Conservation (phyloP, 371 early-diverging fungal genomes). For the Zopfochytrium polystomum region DNA sequence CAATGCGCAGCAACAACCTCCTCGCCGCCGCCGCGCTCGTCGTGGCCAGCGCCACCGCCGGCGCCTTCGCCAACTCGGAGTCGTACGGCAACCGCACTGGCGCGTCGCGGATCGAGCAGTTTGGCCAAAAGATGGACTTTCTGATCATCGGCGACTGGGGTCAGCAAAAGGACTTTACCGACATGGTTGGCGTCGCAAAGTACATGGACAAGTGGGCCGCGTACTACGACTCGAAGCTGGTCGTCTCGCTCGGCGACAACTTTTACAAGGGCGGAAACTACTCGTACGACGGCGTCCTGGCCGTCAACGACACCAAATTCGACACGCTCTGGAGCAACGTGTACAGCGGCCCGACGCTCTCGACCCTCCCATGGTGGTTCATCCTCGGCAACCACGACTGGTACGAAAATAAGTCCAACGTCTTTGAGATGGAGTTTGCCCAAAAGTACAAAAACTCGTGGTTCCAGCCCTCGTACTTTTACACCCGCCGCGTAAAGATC, state of each 20-base stretch:
- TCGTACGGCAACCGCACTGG: too few species aligned
- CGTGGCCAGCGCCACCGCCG: too few species aligned
- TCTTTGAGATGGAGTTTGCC: slow-evolving; percentile 14
- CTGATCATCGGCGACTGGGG: slow-evolving; percentile 33
- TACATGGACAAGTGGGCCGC: slow-evolving; percentile 13
- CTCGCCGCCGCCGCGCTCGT: too few species aligned
- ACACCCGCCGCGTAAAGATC: slow-evolving; percentile 7
- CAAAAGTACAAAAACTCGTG: slow-evolving; percentile 6
- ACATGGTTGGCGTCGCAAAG: slow-evolving; percentile 8
- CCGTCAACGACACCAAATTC: slow-evolving; percentile 22
- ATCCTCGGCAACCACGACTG: slow-evolving; percentile 31
- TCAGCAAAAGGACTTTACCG: slow-evolving; percentile 10
- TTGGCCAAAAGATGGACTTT: too few species aligned
- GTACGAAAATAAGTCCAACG: slow-evolving; percentile 12
- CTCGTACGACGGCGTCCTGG: slow-evolving; percentile 15
- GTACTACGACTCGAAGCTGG: background rate
- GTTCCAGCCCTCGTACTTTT: slow-evolving; percentile 23
- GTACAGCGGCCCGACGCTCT: slow-evolving; percentile 11
- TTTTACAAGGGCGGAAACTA: slow-evolving; percentile 17
- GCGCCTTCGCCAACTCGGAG: too few species aligned
- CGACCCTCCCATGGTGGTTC: slow-evolving; percentile 19
- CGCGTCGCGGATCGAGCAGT: too few species aligned
- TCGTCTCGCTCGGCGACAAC: slow-evolving; percentile 25
- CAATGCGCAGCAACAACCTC: too few species aligned
- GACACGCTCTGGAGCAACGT: slow-evolving; percentile 20